phyloP scores from a whole-genome alignment of 176 grass and related monocot species.

The Oryza punctata region DNA sequence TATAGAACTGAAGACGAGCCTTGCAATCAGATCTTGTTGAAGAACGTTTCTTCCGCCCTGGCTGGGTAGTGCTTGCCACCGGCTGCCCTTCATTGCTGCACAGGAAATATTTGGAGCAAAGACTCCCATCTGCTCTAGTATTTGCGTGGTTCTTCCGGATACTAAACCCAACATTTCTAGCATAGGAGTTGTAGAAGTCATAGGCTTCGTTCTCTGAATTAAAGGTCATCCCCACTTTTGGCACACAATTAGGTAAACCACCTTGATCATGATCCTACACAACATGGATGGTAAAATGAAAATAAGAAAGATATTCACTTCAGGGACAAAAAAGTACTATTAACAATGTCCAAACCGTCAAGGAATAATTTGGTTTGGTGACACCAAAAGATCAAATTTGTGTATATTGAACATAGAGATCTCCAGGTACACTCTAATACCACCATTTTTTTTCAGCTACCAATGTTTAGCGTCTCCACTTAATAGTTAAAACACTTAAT shows the following conservation, averaged over 20 bases:
- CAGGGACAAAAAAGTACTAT: not conserved
- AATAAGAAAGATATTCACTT: not conserved
- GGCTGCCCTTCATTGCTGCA: slow-evolving; percentile 35
- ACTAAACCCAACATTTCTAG: slow-evolving; percentile 34
- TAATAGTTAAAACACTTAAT: too few species aligned
- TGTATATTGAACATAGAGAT: not conserved
- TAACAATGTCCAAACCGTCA: not conserved
- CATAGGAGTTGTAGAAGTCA: slow-evolving; percentile 14
- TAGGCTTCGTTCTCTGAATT: slow-evolving; percentile 15
- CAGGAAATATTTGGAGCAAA: slow-evolving; percentile 20
- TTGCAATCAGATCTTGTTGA: not conserved
- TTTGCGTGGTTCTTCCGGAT: slow-evolving; percentile 9
- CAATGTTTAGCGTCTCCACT: too few species aligned
- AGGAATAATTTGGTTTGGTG: not conserved
- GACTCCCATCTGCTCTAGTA: not conserved
- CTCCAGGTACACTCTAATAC: too few species aligned
- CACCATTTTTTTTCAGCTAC: too few species aligned
- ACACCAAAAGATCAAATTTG: not conserved
- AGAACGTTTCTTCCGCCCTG: not conserved
- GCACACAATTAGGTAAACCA: not conserved
- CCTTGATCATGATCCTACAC: not conserved
- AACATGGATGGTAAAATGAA: not conserved
- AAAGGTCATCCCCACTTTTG: slow-evolving; percentile 20
- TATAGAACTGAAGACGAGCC: slow-evolving; percentile 18
- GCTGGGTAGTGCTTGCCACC: not conserved